Evolutionary conservation across 1,284 basidiomycete species (phyloP).

Genomic region (Ceratobasidium theobromae): DNA sequence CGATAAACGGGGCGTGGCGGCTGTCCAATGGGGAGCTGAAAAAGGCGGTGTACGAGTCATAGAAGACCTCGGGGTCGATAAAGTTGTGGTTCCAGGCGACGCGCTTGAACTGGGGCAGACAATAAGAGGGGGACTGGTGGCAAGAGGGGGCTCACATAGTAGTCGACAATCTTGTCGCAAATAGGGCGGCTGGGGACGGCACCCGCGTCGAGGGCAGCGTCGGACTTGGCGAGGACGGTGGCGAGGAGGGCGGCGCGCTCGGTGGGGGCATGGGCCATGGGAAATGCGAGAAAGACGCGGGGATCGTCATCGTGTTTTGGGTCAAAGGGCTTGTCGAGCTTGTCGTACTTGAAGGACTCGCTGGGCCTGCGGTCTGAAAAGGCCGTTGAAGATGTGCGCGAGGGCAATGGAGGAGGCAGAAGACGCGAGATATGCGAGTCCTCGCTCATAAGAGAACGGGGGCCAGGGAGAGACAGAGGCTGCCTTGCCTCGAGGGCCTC

Average conservation of each 20-base stretch:
- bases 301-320: slow-evolving; percentile 3
- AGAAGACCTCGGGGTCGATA: slow-evolving; percentile 29
- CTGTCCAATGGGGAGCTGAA: slow-evolving; percentile 16
- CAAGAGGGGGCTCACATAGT: slow-evolving; percentile 31
- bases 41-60: slow-evolving; percentile 31
- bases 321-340: too few species aligned
- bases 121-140: not conserved
- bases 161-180: slow-evolving; percentile 28
- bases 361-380: slow-evolving; percentile 17
- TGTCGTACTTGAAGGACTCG: too few species aligned
- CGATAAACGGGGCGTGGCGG: slow-evolving; percentile 29
- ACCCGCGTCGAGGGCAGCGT: slow-evolving; percentile 2
- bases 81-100: slow-evolving; percentile 34
- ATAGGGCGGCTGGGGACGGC: slow-evolving; percentile 6
- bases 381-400: slow-evolving; percentile 1
- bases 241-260: not conserved
- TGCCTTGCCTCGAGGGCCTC: not conserved
- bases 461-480: too few species aligned
- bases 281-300: slow-evolving; percentile 3
- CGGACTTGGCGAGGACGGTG: slow-evolving; percentile 1
- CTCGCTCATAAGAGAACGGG: too few species aligned
- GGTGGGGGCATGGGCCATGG: not conserved
- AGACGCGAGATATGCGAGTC: slow-evolving; percentile 15
- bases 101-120: slow-evolving; percentile 11
- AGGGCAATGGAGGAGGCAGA: slow-evolving; percentile 16